phyloP scores from a whole-genome alignment of 306 rosid species.

The Phaseolus lunatus region DNA sequence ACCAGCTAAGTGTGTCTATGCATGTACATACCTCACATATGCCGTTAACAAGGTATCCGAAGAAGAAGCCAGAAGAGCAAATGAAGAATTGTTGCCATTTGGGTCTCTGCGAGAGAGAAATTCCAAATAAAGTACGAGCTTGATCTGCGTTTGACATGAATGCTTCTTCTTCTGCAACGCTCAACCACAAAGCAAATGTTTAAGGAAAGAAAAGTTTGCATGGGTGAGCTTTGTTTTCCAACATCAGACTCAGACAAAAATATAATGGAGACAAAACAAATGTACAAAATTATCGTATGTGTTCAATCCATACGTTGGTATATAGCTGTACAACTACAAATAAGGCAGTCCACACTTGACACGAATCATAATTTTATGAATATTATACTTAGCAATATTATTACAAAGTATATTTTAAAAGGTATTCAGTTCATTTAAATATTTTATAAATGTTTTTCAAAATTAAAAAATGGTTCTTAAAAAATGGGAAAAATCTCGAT shows the following conservation, averaged over 20 bases:
- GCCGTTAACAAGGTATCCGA: conserved; percentile 93
- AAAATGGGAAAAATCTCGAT: too few species aligned
- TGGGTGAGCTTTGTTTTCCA: background rate
- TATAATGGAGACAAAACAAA: background rate
- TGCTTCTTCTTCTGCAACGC: background rate
- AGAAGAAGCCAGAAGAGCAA: conserved; percentile 96
- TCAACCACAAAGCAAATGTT: background rate
- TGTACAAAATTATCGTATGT: background rate
- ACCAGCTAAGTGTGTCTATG: background rate
- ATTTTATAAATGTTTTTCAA: too few species aligned
- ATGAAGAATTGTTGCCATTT: conserved; percentile 89
- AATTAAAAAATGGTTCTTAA: too few species aligned
- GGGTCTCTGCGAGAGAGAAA: conserved; percentile 86
- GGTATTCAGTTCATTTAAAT: too few species aligned
- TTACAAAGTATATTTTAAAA: too few species aligned
- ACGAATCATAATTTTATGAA: too few species aligned
- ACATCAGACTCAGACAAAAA: background rate
- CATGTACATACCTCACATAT: conserved; percentile 74
- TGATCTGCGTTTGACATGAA: conserved; percentile 62
- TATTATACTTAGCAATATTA: too few species aligned
- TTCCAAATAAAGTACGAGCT: conserved; percentile 80
- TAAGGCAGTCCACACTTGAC: background rate
- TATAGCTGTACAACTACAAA: background rate
- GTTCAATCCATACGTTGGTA: background rate
- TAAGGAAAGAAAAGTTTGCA: background rate